These are phyloP conservation scores for Mycena olivaceomarginata DNA, from an alignment of 768 basidiomycete genomes.

Conservation along the genomic window DNA sequence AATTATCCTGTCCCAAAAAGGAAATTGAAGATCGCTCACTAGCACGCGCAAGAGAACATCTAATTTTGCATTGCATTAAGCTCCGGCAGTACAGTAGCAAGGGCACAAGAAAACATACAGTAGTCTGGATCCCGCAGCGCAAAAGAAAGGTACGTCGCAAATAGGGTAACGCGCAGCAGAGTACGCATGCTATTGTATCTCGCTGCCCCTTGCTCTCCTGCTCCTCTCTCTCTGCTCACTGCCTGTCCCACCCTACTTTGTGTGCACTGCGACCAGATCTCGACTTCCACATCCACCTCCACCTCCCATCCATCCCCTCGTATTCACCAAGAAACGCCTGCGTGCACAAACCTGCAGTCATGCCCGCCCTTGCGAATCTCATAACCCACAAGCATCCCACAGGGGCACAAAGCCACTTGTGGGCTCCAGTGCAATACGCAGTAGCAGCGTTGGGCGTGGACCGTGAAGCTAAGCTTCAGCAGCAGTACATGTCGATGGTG, in stretches of 20 bases:
- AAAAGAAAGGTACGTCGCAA: not conserved
- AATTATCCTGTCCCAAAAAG: not conserved
- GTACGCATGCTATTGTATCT: slow-evolving; percentile 1
- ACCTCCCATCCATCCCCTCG: not conserved
- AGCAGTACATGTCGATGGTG: slow-evolving; percentile 2
- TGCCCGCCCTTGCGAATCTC: not conserved
- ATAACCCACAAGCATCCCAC: not conserved
- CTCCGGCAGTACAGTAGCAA: not conserved
- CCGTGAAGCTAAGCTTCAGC: slow-evolving; percentile 2
- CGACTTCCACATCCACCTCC: not conserved
- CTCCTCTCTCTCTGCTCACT: slow-evolving; percentile 6
- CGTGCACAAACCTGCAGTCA: not conserved
- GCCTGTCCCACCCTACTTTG: not conserved
- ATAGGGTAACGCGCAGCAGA: not conserved
- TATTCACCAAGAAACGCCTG: slow-evolving; percentile 2
- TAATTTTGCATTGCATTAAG: slow-evolving; percentile 1
- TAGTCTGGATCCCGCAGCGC: not conserved
- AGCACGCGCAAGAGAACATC: not conserved
- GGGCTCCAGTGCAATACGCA: slow-evolving; percentile 2
- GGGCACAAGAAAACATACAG: slow-evolving; percentile 9
- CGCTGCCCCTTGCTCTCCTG: not conserved
- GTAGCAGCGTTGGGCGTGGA: slow-evolving; percentile 3
- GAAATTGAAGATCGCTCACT: slow-evolving; percentile 6
- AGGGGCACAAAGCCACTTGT: not conserved
- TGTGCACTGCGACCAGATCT: not conserved